Evolutionary conservation across 495 filamentous ascomycete genomes (phyloP), one percentile per base, ranked within the genome.

Genomic region (Talaromyces thailandensis): DNA sequence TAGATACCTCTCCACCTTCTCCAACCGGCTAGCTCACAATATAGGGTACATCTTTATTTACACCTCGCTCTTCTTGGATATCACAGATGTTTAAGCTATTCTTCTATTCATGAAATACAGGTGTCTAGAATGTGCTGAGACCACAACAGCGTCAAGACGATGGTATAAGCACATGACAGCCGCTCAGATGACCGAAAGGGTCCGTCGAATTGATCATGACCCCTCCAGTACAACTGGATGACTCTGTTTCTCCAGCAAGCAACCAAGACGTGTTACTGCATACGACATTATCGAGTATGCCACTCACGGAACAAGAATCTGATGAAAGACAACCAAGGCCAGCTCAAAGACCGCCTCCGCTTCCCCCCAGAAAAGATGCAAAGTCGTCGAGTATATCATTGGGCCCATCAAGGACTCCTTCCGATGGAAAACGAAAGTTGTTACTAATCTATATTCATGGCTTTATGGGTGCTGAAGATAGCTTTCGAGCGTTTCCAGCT

Each of bases 391-490:
- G 28, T 6, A 14, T 48, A 7, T 52, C 59, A 3, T 32, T 61
- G 1, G 59, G 45, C 25, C 45, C 59, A 28, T 23, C 6, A 18
- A 45, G n/a, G n/a, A 18, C 8, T 18, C 43, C 40, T 18, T 21
- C 6, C n/a, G 48, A 21, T 37, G 53, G 45, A 28, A 9, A 65
- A 62, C 69, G 92, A 62, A 88, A 75, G 29, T 77, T 98, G 12
- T 78, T 98, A 1, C 66, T 96, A 9, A 74, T 98, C 24, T 96
- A 91, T 69, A 86, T 98, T 66, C 92, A 96, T 75, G 93, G 93
- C 50, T 97, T 96, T 76, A 90, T 92, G 84, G 93, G 93, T 28
- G 88, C 88, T 56, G 91, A 95, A 73, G 87, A 86, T 16, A 93
- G 88, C 64, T 98, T 98, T 67, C 86, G 88, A 63, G 87, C 86